phyloP scores from a whole-genome alignment of 2,329 filamentous ascomycete genomes.

The Penicillium vulpinum region DNA sequence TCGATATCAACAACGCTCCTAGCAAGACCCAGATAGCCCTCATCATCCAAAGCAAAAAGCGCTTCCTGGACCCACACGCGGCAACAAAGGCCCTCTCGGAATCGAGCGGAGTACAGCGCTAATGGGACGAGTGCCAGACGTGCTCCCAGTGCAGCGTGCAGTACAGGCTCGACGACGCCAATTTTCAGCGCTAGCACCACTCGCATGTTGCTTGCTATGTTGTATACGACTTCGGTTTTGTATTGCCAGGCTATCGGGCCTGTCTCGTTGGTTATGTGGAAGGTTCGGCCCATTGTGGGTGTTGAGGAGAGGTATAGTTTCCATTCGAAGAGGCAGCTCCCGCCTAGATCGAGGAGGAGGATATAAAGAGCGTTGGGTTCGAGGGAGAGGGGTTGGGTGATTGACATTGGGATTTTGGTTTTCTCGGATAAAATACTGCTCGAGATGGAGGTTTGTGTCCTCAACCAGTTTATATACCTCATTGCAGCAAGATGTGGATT shows the following conservation, averaged over 20 bases:
- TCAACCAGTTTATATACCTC: background rate
- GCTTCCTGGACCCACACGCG: conserved; percentile 29
- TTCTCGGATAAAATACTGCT: background rate
- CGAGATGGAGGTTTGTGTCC: too few relatives aligned
- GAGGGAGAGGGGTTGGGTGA: conserved; percentile 3
- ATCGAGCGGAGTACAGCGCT: conserved; percentile 20
- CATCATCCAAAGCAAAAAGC: conserved; percentile 25
- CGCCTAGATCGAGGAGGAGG: conserved; percentile 20
- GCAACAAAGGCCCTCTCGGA: conserved; percentile 19
- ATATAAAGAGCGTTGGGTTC: conserved; percentile 25
- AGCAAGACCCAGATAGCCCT: conserved; percentile 23
- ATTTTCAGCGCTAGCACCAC: conserved; percentile 25
- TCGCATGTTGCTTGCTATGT: conserved; percentile 2
- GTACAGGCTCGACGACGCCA: conserved; percentile 17
- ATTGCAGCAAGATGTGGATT: background rate
- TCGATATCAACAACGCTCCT: conserved; percentile 17
- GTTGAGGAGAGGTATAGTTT: conserved; percentile 23
- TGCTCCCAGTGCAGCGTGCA: conserved; percentile 17
- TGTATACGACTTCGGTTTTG: conserved; percentile 9
- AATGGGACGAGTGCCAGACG: conserved; percentile 20
- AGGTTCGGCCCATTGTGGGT: conserved; percentile 12
- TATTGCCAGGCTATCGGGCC: conserved; percentile 17
- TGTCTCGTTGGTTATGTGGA: conserved; percentile 21
- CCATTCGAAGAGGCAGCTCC: conserved; percentile 25
- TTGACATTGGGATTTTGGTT: background rate